Evolutionary conservation across 2,329 filamentous ascomycete species (phyloP), one percentile per base, ranked within the genome.

Genomic region (Thelonectria olida): DNA sequence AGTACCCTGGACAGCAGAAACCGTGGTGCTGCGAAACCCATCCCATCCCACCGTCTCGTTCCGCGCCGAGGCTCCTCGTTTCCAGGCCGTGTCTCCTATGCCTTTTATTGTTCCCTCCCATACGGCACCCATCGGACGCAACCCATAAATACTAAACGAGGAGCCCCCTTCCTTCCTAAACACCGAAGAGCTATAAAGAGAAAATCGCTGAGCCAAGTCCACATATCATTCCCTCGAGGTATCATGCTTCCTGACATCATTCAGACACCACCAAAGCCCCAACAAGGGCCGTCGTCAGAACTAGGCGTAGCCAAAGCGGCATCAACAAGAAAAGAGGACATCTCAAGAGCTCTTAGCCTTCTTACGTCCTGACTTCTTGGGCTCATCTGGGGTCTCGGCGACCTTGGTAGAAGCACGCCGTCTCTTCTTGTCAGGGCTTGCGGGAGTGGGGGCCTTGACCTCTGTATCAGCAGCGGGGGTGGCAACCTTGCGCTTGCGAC

Each of bases 351-450:
- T 76, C 76, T 79, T 79, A 80, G 78, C 81, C 84, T 87, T 87
- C 82, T 87, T 87, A 73, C 84, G 83, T 66, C 80, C 81, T 54
- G 82, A 84, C 79, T 86, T 87, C 82, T 86, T 86, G 64, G 84
- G 82, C 73, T 88, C 85, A 72, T 87, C 85, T 66, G 58, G 83
- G 78, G 59, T 78, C 74, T 86, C 84, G 25, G 78, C 78, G 39
- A 79, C 83, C 81, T 88, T 88, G 69, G 76, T 77, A 5, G 84
- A 85, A 9, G 80, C 78, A 61, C 87, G 79, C 77, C 88, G 84
- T 68, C 86, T 82, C 85, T 89, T 90, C 82, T 87, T 87, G 66
- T 86, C 86, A 27, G 86, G 85, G 74, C 84, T 87, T 57, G 81
- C 81, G 23, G 83, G 81, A 23, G 78, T 75, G 41, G 76, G 72